phyloP scores from a whole-genome alignment of 371 early-diverging fungal genomes.

The Chytridium lagenaria region DNA sequence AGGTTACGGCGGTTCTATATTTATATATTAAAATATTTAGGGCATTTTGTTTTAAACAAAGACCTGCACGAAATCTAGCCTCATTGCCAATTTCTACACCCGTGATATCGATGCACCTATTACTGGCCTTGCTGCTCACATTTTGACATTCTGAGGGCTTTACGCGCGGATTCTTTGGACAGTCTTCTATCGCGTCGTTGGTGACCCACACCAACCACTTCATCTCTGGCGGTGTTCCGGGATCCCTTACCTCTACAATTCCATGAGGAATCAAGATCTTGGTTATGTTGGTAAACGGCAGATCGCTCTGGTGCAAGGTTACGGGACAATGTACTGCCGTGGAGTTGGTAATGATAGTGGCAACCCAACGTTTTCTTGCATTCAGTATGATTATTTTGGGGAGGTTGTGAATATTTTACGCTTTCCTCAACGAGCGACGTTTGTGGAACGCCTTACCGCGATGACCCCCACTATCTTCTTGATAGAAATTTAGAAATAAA shows the following conservation, averaged over 20 bases:
- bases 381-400: slow-evolving; percentile 20
- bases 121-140: too few relatives aligned
- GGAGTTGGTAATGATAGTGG: slow-evolving; percentile 30
- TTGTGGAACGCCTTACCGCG: neutral
- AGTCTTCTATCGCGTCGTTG: slow-evolving; percentile 32
- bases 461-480: too few relatives aligned
- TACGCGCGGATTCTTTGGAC: slow-evolving; percentile 20
- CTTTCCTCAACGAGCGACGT: neutral
- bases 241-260: slow-evolving; percentile 26
- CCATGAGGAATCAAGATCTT: slow-evolving; percentile 12
- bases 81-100: too few relatives aligned
- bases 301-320: slow-evolving; percentile 27
- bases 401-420: neutral
- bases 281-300: slow-evolving; percentile 26
- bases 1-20: too few relatives aligned
- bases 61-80: too few relatives aligned
- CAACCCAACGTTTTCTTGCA: slow-evolving; percentile 31
- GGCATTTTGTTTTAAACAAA: too few relatives aligned
- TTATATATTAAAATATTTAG: too few relatives aligned
- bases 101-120: too few relatives aligned
- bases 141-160: slow-evolving; percentile 8
- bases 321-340: slow-evolving; percentile 28
- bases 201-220: slow-evolving; percentile 25
- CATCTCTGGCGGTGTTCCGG: slow-evolving; percentile 32
- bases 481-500: too few relatives aligned